A percentile compares a stretch with the other conserved stretches of the same genome.
These are phyloP conservation scores for Arabidopsis arenosa DNA, from an alignment of 345 rosid species.

Conservation along the genomic window DNA sequence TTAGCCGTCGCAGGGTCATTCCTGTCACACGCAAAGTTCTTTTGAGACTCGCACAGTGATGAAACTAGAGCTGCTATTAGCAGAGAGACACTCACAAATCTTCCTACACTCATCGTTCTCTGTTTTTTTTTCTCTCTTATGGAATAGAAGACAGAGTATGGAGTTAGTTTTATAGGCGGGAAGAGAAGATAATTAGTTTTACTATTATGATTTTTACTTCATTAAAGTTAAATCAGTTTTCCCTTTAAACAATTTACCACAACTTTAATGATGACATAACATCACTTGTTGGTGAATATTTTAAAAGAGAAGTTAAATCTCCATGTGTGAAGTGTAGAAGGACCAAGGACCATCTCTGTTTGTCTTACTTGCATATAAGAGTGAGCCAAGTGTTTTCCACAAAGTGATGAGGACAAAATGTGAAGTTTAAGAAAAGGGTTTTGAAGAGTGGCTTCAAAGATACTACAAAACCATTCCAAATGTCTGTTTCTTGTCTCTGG, in stretches of 20 bases:
- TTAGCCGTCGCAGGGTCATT: conserved; percentile 28
- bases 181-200: conserved; percentile 3
- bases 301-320: conserved; percentile 13
- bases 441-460: conserved; percentile 39
- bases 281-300: conserved; percentile 21
- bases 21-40: conserved; percentile 34
- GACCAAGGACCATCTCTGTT: conserved; percentile 38
- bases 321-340: conserved; percentile 24
- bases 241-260: not conserved
- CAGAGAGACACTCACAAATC: conserved; percentile 33
- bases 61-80: conserved; percentile 40
- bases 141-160: conserved; percentile 17
- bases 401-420: conserved; percentile 31
- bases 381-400: conserved; percentile 43
- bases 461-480: conserved; percentile 36
- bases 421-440: conserved; percentile 36
- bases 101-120: conserved; percentile 29
- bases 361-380: conserved; percentile 19
- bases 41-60: conserved; percentile 42
- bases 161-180: conserved; percentile 40
- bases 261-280: conserved; percentile 6
- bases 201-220: not conserved
- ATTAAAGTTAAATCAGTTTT: not conserved
- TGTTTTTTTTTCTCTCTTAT: conserved; percentile 10
- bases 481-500: conserved; percentile 34